Base-by-base conservation (phyloP, 495 filamentous ascomycete genomes). In the Penicillium manginii region DNA sequence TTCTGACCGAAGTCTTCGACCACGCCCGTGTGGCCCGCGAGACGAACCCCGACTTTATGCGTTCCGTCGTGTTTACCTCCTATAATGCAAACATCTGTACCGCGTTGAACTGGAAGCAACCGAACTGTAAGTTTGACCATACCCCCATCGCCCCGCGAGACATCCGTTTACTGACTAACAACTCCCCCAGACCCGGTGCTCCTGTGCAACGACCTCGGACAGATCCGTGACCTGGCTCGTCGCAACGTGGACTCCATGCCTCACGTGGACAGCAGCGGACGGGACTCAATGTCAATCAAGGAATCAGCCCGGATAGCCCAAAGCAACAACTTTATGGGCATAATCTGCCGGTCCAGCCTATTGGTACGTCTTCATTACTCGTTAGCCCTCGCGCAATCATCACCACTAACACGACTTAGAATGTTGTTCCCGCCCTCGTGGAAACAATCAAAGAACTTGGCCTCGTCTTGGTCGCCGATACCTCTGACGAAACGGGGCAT, bases 71-170 rank as follows among this genome's bases (percentile, higher is more conserved):
- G 21, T 97, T 98, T 70, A 93, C 90, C 57, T 92, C 90, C 7
- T 96, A 91, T 61, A 97, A 97, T 68, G 78, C 88, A 11, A 89
- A 88, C 62, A 84, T 98, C 29, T 98, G 94, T 72, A 92, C 90
- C 35, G 91, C 93, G 4, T 66, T 98, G 52, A 98, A 98, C 70
- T 98, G 96, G 96, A 98, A 98, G 73, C 94, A 98, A 70, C 94
- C 94, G 11, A 98, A 98, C 63, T 98, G 88, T 91, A 73, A 77
- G 85, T 73, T 23, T 8, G 1, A 14, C 23, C 8, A 32, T 17
- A 54, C 4, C 3, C 9, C 11, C 11, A 4, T 29, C 18, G 26
- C 10, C 39, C 37, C 37, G 56, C 37, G 18, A 12, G 21, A 43
- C 26, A 29, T 29, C 5, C 26, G 1, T 50, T 47, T n/a, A 23